Percentiles rank a stretch among this genome's conserved stretches.
phyloP scores from a whole-genome alignment of 345 rosid species.

The Abelmoschus esculentus region DNA sequence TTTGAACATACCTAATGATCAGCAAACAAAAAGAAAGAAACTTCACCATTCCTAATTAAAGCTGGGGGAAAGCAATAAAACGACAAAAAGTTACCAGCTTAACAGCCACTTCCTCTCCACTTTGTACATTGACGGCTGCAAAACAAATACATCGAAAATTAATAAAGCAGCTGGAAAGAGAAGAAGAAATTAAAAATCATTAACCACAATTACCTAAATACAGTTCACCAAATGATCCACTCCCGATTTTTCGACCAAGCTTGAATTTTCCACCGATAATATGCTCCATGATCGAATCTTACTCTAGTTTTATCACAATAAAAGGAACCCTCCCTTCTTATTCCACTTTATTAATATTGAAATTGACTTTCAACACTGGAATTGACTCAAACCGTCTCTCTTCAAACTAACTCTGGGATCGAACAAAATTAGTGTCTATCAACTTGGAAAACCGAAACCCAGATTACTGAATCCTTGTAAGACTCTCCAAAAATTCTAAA shows the following conservation, averaged over 20 bases:
- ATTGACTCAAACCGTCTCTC: conserved; percentile 20
- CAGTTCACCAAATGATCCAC: conserved; percentile 93
- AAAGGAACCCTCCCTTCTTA: neutral
- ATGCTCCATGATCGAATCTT: conserved; percentile 42
- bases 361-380: conserved; percentile 22
- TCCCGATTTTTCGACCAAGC: conserved; percentile 95
- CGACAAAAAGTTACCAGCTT: conserved; percentile 39
- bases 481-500: neutral
- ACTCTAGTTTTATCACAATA: neutral
- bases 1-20: neutral
- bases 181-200: neutral
- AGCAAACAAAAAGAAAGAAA: neutral
- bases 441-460: conserved; percentile 9
- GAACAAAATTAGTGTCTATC: conserved; percentile 13
- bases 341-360: neutral
- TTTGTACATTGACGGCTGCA: conserved; percentile 58
- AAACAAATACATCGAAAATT: conserved; percentile 3
- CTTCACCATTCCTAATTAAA: neutral
- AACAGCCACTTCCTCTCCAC: conserved; percentile 73
- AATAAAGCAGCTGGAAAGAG: neutral
- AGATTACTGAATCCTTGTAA: neutral
- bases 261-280: conserved; percentile 73
- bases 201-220: conserved; percentile 49
- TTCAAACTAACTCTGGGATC: conserved; percentile 21
- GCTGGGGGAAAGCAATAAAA: neutral